phyloP scores from a whole-genome alignment of 192 early-diverging fungal genomes.

The Rhizoclosmatium sp. region DNA sequence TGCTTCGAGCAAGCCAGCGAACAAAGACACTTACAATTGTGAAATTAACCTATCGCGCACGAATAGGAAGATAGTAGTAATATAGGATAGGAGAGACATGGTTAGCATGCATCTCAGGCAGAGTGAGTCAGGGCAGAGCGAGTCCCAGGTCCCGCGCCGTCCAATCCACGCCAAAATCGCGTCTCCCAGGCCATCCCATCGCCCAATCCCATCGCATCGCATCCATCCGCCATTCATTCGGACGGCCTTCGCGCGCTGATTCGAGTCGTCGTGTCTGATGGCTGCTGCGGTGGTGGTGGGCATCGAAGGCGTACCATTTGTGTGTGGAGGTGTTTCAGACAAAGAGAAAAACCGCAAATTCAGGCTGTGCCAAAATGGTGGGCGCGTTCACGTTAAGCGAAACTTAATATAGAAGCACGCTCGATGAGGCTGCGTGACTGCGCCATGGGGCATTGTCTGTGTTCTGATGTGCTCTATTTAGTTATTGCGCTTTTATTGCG shows the following conservation, averaged over 20 bases:
- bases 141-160: neutral
- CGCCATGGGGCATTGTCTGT: no score
- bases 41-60: slow-evolving; percentile 53
- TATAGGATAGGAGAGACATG: neutral
- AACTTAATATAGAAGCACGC: no score
- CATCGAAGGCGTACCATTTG: neutral
- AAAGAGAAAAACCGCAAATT: neutral
- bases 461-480: no score
- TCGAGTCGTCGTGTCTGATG: neutral
- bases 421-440: no score
- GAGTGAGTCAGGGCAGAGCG: neutral
- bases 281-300: neutral
- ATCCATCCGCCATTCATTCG: neutral
- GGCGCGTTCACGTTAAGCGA: no score
- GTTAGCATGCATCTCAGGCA: neutral
- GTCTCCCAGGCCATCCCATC: neutral
- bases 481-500: no score
- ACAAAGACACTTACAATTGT: slow-evolving; percentile 46
- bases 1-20: neutral
- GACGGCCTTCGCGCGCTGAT: neutral
- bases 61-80: neutral
- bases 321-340: neutral
- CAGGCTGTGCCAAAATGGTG: neutral
- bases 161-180: neutral
- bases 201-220: neutral